Base-by-base conservation (phyloP, 2,329 filamentous ascomycete species). In the Cordyceps javanica region DNA sequence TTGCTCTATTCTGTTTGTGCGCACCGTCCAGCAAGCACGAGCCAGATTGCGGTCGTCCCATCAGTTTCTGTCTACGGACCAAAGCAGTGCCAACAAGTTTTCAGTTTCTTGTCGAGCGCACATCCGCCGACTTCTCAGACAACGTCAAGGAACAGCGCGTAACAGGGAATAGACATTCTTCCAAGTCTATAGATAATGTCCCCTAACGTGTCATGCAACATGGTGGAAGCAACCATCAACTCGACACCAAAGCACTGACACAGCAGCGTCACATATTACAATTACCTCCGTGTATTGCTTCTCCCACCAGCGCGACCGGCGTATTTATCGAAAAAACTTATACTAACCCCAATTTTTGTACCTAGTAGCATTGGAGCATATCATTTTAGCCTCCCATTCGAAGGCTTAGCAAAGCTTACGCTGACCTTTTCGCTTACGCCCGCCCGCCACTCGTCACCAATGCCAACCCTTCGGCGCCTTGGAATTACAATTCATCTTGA, bases 361-460 rank as follows among this genome's bases (percentile, higher is more conserved):
- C 26, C 45, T 32, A 28, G 16, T 41, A 25, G 36, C 45, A 14
- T 50, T 44, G 14, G 25, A 30, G 26, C 11, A 14, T 25, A 14
- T 21, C 36, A 6, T 13, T 14, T 21, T 19, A 32, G 36, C 7
- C 8, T 48, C 19, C 53, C 44, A 19, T 56, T 21, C 30, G 34
- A 11, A n/a, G 55, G 55, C 55, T 57, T 57, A 45, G 44, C 25
- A 51, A 51, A 38, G 55, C 46, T 51, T 41, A 57, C 51, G 55
- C 46, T 57, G 55, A 57, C 46, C 34, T 19, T 52, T 46, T 36
- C 51, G 55, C 46, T 57, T 57, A 57, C 23, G 38, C 55, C 51
- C 30, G 45, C 23, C 21, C 55, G 46, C 23, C 30, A 41, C 28
- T 51, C 39, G 46, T 42, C 36, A n/a, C 34, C 11, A 34, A 56